These are phyloP conservation scores for Solanum hybrid DNA, from an alignment of 305 asterid species.

Conservation along the genomic window DNA sequence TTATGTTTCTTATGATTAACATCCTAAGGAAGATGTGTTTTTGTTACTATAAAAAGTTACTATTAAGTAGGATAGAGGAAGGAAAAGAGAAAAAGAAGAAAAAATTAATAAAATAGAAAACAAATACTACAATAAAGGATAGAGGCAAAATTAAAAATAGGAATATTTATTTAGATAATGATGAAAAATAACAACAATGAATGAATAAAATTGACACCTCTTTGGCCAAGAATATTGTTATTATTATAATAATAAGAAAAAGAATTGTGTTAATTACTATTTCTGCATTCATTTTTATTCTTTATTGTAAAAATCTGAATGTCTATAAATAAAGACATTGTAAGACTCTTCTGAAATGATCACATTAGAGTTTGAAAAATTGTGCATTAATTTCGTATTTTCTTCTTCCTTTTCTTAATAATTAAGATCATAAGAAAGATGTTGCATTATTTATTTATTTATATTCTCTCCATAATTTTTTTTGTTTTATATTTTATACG, in stretches of 20 bases:
- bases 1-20: neutral
- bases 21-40: neutral
- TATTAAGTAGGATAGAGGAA: neutral
- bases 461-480: neutral
- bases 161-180: neutral
- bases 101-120: no score
- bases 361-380: neutral
- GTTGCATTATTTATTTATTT: neutral
- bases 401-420: neutral
- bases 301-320: no score
- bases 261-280: neutral
- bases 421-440: neutral
- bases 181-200: neutral
- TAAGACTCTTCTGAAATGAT: neutral
- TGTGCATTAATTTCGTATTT: neutral
- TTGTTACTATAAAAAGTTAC: neutral
- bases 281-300: neutral
- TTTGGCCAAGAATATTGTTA: neutral
- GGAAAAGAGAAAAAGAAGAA: neutral
- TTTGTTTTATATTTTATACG: neutral
- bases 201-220: neutral
- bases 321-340: neutral
- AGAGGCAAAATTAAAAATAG: neutral
- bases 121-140: neutral
- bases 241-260: no score